These are phyloP conservation scores for Leccinum pseudoinsigne DNA, from an alignment of 1,284 basidiomycete species.

Conservation along the genomic window DNA sequence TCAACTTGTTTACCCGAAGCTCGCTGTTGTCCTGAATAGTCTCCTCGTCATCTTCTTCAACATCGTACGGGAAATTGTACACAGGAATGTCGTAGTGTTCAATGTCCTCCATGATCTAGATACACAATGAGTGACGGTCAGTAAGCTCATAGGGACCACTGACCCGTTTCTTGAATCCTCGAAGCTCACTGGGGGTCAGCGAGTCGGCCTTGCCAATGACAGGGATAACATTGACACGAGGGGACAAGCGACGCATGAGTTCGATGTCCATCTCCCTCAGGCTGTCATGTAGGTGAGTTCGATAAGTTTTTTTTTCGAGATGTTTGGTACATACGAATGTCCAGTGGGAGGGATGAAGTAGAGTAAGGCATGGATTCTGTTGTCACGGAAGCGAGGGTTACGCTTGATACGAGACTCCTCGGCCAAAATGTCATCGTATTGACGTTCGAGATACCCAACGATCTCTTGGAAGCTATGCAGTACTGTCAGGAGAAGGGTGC, in stretches of 20 bases:
- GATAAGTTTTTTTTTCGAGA: not conserved
- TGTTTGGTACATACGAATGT: slow-evolving; percentile 51
- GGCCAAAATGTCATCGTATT: slow-evolving; percentile 99
- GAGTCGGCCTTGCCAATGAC: slow-evolving; percentile 98
- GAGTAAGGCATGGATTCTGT: slow-evolving; percentile 92
- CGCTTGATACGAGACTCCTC: slow-evolving; percentile 99
- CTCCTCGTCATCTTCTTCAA: slow-evolving; percentile 99
- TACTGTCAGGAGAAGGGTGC: slow-evolving; percentile 14
- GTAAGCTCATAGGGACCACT: slow-evolving; percentile 30
- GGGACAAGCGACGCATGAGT: slow-evolving; percentile 94
- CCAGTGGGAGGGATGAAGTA: slow-evolving; percentile 98
- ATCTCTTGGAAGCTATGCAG: slow-evolving; percentile 88
- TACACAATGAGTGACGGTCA: slow-evolving; percentile 8
- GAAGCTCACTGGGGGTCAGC: slow-evolving; percentile 88
- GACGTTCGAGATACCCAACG: slow-evolving; percentile 94
- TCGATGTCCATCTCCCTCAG: slow-evolving; percentile 99
- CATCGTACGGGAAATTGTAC: slow-evolving; percentile 99
- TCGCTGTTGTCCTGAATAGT: slow-evolving; percentile 98
- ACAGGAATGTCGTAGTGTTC: slow-evolving; percentile 98
- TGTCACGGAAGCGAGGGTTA: slow-evolving; percentile 99
- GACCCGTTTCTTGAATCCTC: slow-evolving; percentile 96
- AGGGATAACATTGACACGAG: slow-evolving; percentile 98
- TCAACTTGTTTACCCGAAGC: slow-evolving; percentile 61
- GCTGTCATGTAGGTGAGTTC: slow-evolving; percentile 40
- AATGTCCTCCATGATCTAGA: slow-evolving; percentile 98